Evolutionary conservation across 2,329 filamentous ascomycete genomes (phyloP), one percentile per base, ranked within the genome.

Genomic region (Clathrospora elynae): DNA sequence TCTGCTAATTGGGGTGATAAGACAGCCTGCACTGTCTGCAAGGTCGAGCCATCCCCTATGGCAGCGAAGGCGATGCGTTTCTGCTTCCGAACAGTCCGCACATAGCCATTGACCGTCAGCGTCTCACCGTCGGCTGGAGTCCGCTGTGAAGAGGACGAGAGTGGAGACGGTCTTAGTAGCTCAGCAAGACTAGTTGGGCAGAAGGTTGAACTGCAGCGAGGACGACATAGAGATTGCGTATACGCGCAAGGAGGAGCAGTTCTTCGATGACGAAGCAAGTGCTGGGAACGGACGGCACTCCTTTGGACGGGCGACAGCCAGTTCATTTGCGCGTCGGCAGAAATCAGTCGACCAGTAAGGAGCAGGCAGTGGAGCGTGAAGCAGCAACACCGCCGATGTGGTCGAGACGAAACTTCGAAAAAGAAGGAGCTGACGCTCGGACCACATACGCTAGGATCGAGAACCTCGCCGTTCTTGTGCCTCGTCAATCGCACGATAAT

Each of bases 21-120:
- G 32, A 96, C 83, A 31, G 86, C 89, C 73, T 99, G 93, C 41
- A 97, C 70, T 18, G 88, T 78, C 49, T 85, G 77, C 55, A 88
- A 76, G 28, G 87, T 90, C 9, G 90, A 95, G 30, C 93, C 93
- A 75, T 99, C 93, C 8, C 86, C 86, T 37, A 97, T 77, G 46
- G 90, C 82, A 37, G 91, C 86, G 73, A 99, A 97, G 4, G 87
- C 85, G 46, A 87, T 78, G 14, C 80, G 80, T 68, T 96, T 95
- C 76, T 95, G 90, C 68, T 89, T 88, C 50, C 92, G 82, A 47
- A 96, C 85, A 3, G 89, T 92, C 51, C 88, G 83, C 41, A 96
- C 79, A 74, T 87, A 92, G 49, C 91, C 92, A 66, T 87, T 80
- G 57, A 96, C 75, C 14, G 59, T 66, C 37, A 71, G 44, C 12